Conservation (phyloP, 176 grass and related monocot species). For the Chloris gayana region DNA sequence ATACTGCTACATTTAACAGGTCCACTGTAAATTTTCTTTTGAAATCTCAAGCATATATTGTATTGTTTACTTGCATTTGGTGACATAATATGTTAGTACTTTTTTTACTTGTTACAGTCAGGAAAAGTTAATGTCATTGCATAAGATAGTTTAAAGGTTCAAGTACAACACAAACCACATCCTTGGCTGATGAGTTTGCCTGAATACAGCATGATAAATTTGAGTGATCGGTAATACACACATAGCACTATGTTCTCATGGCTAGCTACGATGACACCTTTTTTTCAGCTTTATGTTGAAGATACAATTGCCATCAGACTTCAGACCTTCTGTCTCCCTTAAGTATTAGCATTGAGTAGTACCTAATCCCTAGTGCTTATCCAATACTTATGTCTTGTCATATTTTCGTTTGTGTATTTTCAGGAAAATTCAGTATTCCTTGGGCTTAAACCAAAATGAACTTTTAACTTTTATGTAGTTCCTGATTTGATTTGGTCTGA, state of each 20-base stretch:
- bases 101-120: not conserved
- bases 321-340: not conserved
- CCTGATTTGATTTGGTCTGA: not conserved
- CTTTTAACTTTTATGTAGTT: not conserved
- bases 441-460: not conserved
- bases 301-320: not conserved
- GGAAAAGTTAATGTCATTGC: not conserved
- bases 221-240: not conserved
- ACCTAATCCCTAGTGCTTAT: not conserved
- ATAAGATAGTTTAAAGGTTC: not conserved
- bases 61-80: not conserved
- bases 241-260: not conserved
- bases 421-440: not conserved
- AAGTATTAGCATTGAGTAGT: not conserved
- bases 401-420: not conserved
- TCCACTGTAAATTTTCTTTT: not conserved
- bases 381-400: not conserved
- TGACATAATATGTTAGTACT: not conserved
- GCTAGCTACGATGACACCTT: not conserved
- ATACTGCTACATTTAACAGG: not conserved
- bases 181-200: not conserved
- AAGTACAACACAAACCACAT: not conserved
- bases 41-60: not conserved
- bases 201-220: not conserved
- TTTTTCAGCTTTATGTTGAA: not conserved